Percentiles rank a stretch among this genome's conserved stretches.
Evolutionary conservation across 164 flowering plant genomes (phyloP).

Genomic region (Liquidambar formosana): DNA sequence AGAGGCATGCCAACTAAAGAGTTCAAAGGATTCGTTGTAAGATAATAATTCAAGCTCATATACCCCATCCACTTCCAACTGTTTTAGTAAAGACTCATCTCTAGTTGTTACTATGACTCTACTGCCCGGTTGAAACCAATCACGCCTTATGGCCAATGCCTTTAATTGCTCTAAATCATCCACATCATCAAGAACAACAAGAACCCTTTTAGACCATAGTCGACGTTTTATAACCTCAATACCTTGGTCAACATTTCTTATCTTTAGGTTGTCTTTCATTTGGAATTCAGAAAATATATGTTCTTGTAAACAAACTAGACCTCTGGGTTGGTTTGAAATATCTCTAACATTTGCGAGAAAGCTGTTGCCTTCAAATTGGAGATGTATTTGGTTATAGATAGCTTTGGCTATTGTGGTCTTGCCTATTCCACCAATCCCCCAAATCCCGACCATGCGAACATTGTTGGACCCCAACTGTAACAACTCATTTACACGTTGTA

Average conservation of each 20-base stretch:
- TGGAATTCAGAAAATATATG: not conserved
- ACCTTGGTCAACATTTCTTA: not conserved
- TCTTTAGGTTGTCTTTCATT: not conserved
- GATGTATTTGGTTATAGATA: not conserved
- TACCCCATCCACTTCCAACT: not conserved
- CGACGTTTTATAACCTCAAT: not conserved
- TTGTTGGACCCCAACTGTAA: no score
- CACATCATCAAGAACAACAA: no score
- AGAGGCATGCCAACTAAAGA: not conserved
- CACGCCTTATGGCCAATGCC: not conserved
- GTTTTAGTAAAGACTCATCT: not conserved
- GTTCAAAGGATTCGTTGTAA: not conserved
- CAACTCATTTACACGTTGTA: no score
- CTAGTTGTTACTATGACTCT: conserved; percentile 11
- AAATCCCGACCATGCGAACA: conserved; percentile 14
- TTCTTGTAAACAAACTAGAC: not conserved
- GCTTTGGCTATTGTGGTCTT: conserved; percentile 19
- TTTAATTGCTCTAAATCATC: not conserved
- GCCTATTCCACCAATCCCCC: conserved; percentile 26
- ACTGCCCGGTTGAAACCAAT: conserved; percentile 12
- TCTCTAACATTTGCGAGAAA: conserved; percentile 16
- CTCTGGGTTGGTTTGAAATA: not conserved
- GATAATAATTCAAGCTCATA: not conserved
- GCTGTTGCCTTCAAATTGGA: conserved; percentile 10
- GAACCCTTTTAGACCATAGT: not conserved